Base-by-base conservation (phyloP, 2,329 filamentous ascomycete species). In the Fusarium penzigii region DNA sequence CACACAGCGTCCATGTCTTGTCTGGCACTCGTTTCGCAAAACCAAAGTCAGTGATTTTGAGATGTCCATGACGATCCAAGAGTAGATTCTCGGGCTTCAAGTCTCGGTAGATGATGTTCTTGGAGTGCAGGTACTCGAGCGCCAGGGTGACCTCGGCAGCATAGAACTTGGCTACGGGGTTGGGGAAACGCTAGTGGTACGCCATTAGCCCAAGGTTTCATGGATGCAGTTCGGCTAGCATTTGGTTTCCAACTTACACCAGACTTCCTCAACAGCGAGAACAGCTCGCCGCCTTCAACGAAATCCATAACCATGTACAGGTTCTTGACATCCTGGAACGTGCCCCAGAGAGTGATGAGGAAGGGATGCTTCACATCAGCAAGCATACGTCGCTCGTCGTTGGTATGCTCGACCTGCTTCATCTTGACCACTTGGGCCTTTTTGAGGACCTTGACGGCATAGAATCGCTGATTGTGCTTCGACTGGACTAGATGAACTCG, bases 281-380 rank as follows among this genome's bases (percentile, higher is more conserved):
- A 99, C 49, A 99, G 80, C 79, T 99, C 94, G 67, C 94, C 94
- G 63, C 94, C 94, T 75, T 99, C 94, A 48, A 99, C 93, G 77
- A 99, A 99, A 73, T 99, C 94, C 94, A 99, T 99, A 66, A 99
- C 94, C 94, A 99, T 99, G 82, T 99, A 99, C 36, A 99, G 78
- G 70, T 97, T 97, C 75, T 87, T 92, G 46, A 87, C 83, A 68
- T 99, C 94, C 71, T 97, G 93, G 73, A 97, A 99, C 10, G 94
- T 99, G 52, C 94, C 94, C 94, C 94, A 99, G 39, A 99, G 80
- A 2, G 94, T 99, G 70, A 99, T 94, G 58, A 99, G 80, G 76
- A 99, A 99, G 12, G 94, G 92, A 74, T 99, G 93, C 73, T 97
- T 96, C 71, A 97, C 94, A 71, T 96, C 89, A 70, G 91, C 90